Evolutionary conservation across 1,284 basidiomycete genomes (phyloP).

Genomic region (Ceratobasidium sp.): DNA sequence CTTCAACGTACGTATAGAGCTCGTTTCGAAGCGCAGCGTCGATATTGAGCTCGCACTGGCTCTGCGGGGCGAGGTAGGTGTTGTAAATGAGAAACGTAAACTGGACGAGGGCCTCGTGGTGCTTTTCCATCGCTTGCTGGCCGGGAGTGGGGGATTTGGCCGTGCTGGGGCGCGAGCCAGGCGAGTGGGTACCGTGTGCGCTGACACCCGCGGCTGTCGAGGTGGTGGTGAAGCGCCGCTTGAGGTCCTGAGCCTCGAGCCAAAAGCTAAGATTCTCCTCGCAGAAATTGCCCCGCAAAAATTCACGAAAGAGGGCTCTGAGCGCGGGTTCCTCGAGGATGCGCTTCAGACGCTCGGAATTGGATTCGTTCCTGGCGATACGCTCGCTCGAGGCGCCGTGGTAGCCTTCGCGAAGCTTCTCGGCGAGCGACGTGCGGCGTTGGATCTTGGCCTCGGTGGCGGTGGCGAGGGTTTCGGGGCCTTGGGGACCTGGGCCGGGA

Average conservation of each 20-base stretch:
- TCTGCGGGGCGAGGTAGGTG: constrained; percentile 94
- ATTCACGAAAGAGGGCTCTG: constrained; percentile 91
- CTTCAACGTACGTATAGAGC: constrained; percentile 89
- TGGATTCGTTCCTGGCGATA: constrained; percentile 73
- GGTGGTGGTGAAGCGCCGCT: constrained; percentile 93
- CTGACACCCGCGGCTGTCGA: constrained; percentile 76
- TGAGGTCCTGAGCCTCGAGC: constrained; percentile 97
- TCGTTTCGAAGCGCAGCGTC: constrained; percentile 96
- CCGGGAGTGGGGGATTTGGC: constrained; percentile 61
- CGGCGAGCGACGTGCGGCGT: constrained; percentile 77
- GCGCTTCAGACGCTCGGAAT: constrained; percentile 88
- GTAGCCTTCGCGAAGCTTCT: constrained; percentile 69
- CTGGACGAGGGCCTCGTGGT: constrained; percentile 93
- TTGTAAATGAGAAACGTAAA: constrained; percentile 95
- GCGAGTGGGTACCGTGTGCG: constrained; percentile 45
- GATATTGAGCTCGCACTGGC: constrained; percentile 96
- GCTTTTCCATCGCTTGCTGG: constrained; percentile 92
- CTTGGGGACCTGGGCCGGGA: constrained; percentile 46
- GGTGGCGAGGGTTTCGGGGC: constrained; percentile 44
- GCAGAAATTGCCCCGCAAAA: constrained; percentile 92
- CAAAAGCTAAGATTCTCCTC: constrained; percentile 98
- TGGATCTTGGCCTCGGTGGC: constrained; percentile 69
- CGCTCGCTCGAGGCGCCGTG: constrained; percentile 54
- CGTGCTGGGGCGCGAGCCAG: constrained; percentile 21
- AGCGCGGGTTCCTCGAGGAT: constrained; percentile 94